These are phyloP conservation scores for Acer saccharum DNA, from an alignment of 345 rosid genomes.

Conservation along the genomic window DNA sequence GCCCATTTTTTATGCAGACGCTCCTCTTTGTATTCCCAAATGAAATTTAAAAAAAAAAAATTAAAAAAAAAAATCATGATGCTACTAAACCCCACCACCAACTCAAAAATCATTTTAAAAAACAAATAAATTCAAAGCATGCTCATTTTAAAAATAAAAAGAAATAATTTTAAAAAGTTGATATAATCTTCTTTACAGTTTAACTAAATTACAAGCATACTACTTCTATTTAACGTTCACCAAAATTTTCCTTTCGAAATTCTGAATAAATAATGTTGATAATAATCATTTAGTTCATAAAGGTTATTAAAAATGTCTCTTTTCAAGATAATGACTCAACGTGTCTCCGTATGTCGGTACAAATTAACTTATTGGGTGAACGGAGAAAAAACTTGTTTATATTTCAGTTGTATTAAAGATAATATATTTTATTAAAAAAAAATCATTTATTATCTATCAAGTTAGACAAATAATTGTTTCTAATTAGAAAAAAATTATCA, in stretches of 20 bases:
- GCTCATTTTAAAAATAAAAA: neutral
- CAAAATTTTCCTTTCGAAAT: neutral
- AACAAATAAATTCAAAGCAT: neutral
- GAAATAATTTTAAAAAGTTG: too few species aligned
- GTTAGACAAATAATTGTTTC: too few species aligned
- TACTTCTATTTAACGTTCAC: neutral
- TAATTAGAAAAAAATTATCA: too few species aligned
- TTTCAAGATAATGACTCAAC: too few species aligned
- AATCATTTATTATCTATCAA: too few species aligned
- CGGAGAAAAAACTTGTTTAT: too few species aligned
- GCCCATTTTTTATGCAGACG: slow-evolving; percentile 23
- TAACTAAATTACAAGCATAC: neutral
- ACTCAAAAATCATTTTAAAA: neutral
- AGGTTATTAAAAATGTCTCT: too few species aligned
- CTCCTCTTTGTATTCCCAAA: slow-evolving; percentile 24
- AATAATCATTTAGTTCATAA: too few species aligned
- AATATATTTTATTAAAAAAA: too few species aligned
- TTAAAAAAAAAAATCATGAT: neutral
- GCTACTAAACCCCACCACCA: neutral
- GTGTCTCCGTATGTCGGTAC: too few species aligned
- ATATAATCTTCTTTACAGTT: neutral
- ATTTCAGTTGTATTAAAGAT: too few species aligned
- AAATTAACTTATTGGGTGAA: too few species aligned
- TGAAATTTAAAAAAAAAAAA: neutral
- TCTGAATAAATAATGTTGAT: neutral